Conservation (phyloP, 495 filamentous ascomycete species). For the Choiromyces venosus region DNA sequence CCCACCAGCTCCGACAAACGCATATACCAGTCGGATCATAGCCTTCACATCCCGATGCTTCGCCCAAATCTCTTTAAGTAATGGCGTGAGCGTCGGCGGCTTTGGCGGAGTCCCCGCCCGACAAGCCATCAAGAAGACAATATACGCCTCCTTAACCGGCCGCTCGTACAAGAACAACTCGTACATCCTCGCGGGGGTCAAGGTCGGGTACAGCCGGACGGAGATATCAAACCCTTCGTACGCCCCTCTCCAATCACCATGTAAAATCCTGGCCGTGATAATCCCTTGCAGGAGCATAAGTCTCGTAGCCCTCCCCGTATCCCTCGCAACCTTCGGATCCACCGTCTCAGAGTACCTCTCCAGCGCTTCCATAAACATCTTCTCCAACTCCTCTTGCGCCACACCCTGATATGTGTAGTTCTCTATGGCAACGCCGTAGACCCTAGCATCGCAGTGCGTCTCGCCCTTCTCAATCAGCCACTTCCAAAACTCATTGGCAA, state of each 20-base stretch:
- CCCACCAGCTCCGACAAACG: slow-evolving; percentile 44
- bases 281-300: slow-evolving; percentile 50
- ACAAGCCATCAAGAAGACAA: slow-evolving; percentile 48
- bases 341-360: slow-evolving; percentile 39
- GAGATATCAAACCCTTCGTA: slow-evolving; percentile 49
- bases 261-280: slow-evolving; percentile 46
- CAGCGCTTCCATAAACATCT: slow-evolving; percentile 45
- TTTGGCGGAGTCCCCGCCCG: slow-evolving; percentile 44
- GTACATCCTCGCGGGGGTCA: slow-evolving; percentile 45
- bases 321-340: slow-evolving; percentile 21
- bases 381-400: slow-evolving; percentile 43
- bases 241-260: slow-evolving; percentile 47
- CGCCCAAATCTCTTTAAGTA: slow-evolving; percentile 35
- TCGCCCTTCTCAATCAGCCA: slow-evolving; percentile 46
- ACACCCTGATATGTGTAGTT: slow-evolving; percentile 46
- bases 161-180: slow-evolving; percentile 48
- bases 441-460: slow-evolving; percentile 40
- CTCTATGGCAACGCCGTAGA: slow-evolving; percentile 51
- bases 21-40: slow-evolving; percentile 43
- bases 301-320: slow-evolving; percentile 40
- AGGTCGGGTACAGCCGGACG: slow-evolving; percentile 47
- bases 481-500: slow-evolving; percentile 46
- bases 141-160: slow-evolving; percentile 47
- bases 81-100: slow-evolving; percentile 29
- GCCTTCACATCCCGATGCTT: slow-evolving; percentile 29